A percentile compares a stretch with the other conserved stretches of the same genome.
Conservation (phyloP, 2,329 filamentous ascomycete species). For the Aphanocladium album region DNA sequence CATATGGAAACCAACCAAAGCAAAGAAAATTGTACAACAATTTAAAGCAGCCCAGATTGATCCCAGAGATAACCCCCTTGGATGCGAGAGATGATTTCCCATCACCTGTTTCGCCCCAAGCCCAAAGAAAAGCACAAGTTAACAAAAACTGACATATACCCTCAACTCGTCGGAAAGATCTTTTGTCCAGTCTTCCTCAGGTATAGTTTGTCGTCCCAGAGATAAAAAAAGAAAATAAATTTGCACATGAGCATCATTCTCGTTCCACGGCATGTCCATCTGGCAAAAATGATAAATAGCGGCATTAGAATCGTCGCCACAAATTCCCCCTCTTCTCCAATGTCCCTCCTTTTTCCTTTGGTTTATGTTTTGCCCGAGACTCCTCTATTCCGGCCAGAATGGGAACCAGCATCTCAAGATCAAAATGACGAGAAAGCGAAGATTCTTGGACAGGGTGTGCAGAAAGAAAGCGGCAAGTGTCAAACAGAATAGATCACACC, state of each 20-base stretch:
- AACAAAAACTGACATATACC: constrained; percentile 7
- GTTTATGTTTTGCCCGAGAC: constrained; percentile 22
- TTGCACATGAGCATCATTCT: constrained; percentile 4
- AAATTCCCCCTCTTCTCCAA: too few species aligned
- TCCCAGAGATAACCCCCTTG: not conserved
- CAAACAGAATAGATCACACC: not conserved
- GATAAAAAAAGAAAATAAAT: not conserved
- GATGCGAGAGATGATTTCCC: not conserved
- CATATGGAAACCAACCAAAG: constrained; percentile 4
- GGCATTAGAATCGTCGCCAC: constrained; percentile 5
- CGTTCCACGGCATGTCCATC: not conserved
- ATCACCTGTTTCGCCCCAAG: not conserved
- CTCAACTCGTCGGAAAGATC: not conserved
- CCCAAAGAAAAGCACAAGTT: constrained; percentile 1
- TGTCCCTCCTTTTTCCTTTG: not conserved
- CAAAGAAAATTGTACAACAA: constrained; percentile 15
- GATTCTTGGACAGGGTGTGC: too few species aligned
- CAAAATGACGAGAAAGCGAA: constrained; percentile 33
- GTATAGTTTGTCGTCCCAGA: not conserved
- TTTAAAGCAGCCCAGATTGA: constrained; percentile 10
- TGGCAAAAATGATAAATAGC: not conserved
- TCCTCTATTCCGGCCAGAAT: constrained; percentile 34
- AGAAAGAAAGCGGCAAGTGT: not conserved
- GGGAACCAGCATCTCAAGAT: constrained; percentile 26
- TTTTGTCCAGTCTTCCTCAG: not conserved